phyloP scores from a whole-genome alignment of 305 asterid species.

The Ruellia speciosa region DNA sequence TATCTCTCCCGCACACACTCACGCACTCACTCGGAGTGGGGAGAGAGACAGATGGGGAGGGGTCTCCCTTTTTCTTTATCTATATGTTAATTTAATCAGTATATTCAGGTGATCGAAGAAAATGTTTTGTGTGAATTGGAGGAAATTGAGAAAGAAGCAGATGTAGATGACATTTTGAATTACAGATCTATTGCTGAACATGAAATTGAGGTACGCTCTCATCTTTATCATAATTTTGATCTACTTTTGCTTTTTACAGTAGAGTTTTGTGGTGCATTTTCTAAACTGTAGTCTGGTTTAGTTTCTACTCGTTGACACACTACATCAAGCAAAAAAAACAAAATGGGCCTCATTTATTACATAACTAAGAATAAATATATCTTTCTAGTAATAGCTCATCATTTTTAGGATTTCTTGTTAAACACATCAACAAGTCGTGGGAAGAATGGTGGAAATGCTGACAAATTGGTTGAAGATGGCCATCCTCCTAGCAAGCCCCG shows the following conservation, averaged over 20 bases:
- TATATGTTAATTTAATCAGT: constrained; percentile 9
- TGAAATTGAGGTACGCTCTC: constrained; percentile 57
- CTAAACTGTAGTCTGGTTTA: constrained; percentile 9
- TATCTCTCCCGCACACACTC: too few species aligned
- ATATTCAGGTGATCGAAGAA: constrained; percentile 55
- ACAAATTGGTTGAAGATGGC: constrained; percentile 55
- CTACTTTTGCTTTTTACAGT: constrained; percentile 15
- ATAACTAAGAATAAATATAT: constrained; percentile 9
- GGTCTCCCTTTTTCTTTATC: not conserved
- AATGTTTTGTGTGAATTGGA: constrained; percentile 62
- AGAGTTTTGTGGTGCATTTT: not conserved
- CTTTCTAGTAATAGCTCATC: constrained; percentile 15
- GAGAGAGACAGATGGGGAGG: not conserved
- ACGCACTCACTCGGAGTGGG: too few species aligned
- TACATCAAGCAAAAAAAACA: constrained; percentile 4
- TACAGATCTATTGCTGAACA: constrained; percentile 83
- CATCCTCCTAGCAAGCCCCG: constrained; percentile 66
- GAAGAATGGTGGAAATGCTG: constrained; percentile 39
- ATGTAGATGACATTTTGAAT: constrained; percentile 72
- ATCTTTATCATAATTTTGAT: constrained; percentile 14
- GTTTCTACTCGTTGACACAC: constrained; percentile 15
- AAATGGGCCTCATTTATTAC: constrained; percentile 11
- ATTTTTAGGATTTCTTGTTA: constrained; percentile 62
- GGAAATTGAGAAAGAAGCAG: constrained; percentile 81
- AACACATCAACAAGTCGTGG: constrained; percentile 39